Conservation (phyloP, 768 basidiomycete genomes). For the Tephrocybe sp. region DNA sequence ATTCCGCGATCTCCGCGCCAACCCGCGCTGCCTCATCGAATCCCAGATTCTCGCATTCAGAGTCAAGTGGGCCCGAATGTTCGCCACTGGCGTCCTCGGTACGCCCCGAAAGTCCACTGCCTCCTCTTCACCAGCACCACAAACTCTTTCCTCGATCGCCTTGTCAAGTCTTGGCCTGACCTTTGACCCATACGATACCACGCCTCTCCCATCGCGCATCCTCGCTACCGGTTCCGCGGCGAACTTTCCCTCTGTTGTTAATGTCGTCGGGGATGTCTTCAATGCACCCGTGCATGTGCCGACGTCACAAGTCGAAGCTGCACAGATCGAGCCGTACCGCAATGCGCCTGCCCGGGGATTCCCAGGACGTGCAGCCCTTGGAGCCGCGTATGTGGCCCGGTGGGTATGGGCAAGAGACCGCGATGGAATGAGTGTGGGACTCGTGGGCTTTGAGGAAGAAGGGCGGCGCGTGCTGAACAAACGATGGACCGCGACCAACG, state of each 20-base stretch:
- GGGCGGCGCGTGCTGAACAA: slow-evolving; percentile 68
- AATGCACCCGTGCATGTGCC: slow-evolving; percentile 81
- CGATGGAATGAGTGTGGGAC: slow-evolving; percentile 47
- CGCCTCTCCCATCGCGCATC: slow-evolving; percentile 63
- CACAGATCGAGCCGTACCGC: slow-evolving; percentile 68
- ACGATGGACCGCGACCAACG: slow-evolving; percentile 71
- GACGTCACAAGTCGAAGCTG: slow-evolving; percentile 72
- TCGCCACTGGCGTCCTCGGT: slow-evolving; percentile 67
- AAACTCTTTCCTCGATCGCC: slow-evolving; percentile 1
- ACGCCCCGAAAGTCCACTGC: slow-evolving; percentile 35
- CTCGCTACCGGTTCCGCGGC: slow-evolving; percentile 79
- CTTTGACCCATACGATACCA: slow-evolving; percentile 79
- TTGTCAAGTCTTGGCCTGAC: slow-evolving; percentile 58
- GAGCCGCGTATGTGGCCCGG: slow-evolving; percentile 76
- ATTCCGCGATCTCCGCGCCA: slow-evolving; percentile 86
- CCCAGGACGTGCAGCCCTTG: slow-evolving; percentile 69
- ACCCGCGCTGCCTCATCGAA: slow-evolving; percentile 84
- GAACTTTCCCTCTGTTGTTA: slow-evolving; percentile 81
- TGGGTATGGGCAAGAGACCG: slow-evolving; percentile 76
- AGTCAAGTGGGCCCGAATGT: slow-evolving; percentile 77
- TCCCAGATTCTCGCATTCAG: slow-evolving; percentile 81
- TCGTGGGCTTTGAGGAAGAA: slow-evolving; percentile 78
- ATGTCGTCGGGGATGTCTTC: slow-evolving; percentile 80
- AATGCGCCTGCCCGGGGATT: slow-evolving; percentile 73
- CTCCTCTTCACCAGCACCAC: slow-evolving; percentile 15